These are phyloP conservation scores for Pneumocystis canis DNA, from an alignment of 1,139 yeast species.

Conservation along the genomic window DNA sequence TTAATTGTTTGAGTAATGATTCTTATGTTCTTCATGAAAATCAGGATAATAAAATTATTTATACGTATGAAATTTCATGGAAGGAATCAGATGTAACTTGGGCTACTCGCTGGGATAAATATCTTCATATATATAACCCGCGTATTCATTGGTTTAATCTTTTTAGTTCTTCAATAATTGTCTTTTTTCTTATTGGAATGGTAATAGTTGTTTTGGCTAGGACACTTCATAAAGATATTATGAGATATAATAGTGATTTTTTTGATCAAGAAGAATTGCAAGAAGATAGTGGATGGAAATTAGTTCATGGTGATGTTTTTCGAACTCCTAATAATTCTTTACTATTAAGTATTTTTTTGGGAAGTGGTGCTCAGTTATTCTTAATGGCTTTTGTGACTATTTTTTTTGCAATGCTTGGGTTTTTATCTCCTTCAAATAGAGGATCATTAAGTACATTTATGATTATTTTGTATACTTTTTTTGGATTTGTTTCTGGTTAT, in stretches of 20 bases:
- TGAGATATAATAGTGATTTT: slow-evolving; percentile 76
- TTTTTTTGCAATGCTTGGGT: slow-evolving; percentile 72
- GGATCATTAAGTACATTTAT: slow-evolving; percentile 84
- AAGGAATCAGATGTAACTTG: slow-evolving; percentile 57
- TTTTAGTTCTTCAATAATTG: slow-evolving; percentile 52
- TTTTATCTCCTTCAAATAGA: slow-evolving; percentile 85
- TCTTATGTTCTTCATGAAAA: slow-evolving; percentile 17
- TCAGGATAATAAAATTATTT: slow-evolving; percentile 27
- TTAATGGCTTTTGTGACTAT: slow-evolving; percentile 64
- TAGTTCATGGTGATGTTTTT: slow-evolving; percentile 89
- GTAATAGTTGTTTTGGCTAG: slow-evolving; percentile 68
- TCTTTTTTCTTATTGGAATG: slow-evolving; percentile 57
- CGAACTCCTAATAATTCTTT: slow-evolving; percentile 63
- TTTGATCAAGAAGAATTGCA: slow-evolving; percentile 67
- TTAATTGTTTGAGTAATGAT: slow-evolving; percentile 20
- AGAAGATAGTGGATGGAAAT: slow-evolving; percentile 96
- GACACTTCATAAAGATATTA: slow-evolving; percentile 72
- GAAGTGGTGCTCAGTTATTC: slow-evolving; percentile 77
- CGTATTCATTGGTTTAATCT: slow-evolving; percentile 92
- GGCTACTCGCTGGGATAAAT: slow-evolving; percentile 99
- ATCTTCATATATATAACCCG: slow-evolving; percentile 80
- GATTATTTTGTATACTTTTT: slow-evolving; percentile 66
- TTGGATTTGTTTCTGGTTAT: slow-evolving; percentile 70
- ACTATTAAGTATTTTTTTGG: slow-evolving; percentile 64
- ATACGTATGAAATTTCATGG: slow-evolving; percentile 52